phyloP scores from a whole-genome alignment of 2,329 filamentous ascomycete species.

The Aspergillus nomiae region DNA sequence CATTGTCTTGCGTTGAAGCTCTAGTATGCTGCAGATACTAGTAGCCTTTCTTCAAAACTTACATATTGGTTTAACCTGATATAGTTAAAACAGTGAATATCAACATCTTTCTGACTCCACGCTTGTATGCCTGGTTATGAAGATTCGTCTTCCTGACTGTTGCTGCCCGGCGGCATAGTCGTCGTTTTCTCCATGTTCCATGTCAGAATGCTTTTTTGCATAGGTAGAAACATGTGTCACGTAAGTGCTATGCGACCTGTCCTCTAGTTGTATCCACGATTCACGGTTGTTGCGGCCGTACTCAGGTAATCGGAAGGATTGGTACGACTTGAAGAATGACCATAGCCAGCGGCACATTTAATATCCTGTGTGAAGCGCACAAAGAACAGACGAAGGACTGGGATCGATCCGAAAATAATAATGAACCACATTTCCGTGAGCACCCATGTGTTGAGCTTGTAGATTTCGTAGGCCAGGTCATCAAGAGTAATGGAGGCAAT shows the following conservation, averaged over 20 bases:
- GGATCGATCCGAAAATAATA: conserved; percentile 21
- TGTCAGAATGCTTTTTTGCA: neutral
- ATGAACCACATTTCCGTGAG: conserved; percentile 27
- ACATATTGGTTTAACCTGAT: no score
- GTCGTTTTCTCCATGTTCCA: neutral
- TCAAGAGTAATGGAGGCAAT: conserved; percentile 18
- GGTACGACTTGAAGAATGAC: neutral
- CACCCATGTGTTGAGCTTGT: conserved; percentile 21
- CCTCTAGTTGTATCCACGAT: neutral
- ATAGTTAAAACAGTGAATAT: neutral
- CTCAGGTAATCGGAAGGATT: neutral
- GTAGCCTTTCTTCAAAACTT: no score
- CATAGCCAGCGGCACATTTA: conserved; percentile 8
- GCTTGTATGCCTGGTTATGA: neutral
- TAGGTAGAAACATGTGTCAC: neutral
- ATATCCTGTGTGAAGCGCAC: conserved; percentile 20
- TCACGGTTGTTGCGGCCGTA: neutral
- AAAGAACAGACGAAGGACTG: conserved; percentile 19
- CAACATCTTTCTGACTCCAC: neutral
- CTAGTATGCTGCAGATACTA: no score
- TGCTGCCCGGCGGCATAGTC: neutral
- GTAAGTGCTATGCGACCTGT: neutral
- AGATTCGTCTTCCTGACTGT: neutral
- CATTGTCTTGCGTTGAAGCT: no score
- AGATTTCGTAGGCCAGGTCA: conserved; percentile 19